Conservation (phyloP, 2,329 filamentous ascomycete species). For the Alternaria triticina region DNA sequence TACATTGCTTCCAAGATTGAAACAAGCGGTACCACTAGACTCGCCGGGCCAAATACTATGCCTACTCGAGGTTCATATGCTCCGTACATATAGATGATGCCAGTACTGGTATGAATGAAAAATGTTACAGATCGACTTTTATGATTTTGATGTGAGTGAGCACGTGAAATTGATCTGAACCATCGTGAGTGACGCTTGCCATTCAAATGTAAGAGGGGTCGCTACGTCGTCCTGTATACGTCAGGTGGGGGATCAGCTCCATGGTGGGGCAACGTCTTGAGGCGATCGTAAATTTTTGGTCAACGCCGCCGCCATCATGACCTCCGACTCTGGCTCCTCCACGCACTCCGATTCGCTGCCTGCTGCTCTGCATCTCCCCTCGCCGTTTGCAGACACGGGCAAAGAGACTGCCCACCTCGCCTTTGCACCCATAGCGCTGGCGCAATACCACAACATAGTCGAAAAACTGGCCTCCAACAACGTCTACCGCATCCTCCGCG, state of each 20-base stretch:
- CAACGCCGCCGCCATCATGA: slow-evolving; percentile 7
- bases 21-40: slow-evolving; percentile 39
- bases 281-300: slow-evolving; percentile 9
- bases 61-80: slow-evolving; percentile 38
- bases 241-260: background rate
- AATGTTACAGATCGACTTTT: background rate
- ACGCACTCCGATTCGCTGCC: slow-evolving; percentile 11
- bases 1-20: slow-evolving; percentile 47
- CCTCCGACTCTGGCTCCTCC: slow-evolving; percentile 11
- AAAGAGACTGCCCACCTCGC: slow-evolving; percentile 16
- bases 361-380: background rate
- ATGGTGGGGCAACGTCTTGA: slow-evolving; percentile 5
- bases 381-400: slow-evolving; percentile 7
- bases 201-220: background rate
- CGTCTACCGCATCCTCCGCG: slow-evolving; percentile 31
- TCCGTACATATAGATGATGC: slow-evolving; percentile 27
- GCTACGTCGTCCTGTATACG: background rate
- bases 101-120: background rate
- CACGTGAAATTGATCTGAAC: background rate
- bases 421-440: slow-evolving; percentile 30
- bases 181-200: background rate
- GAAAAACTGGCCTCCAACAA: slow-evolving; percentile 34
- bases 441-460: slow-evolving; percentile 31
- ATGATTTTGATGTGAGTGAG: background rate
- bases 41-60: slow-evolving; percentile 34